phyloP scores from a whole-genome alignment of 2,329 filamentous ascomycete genomes.

The Fusarium sp. region DNA sequence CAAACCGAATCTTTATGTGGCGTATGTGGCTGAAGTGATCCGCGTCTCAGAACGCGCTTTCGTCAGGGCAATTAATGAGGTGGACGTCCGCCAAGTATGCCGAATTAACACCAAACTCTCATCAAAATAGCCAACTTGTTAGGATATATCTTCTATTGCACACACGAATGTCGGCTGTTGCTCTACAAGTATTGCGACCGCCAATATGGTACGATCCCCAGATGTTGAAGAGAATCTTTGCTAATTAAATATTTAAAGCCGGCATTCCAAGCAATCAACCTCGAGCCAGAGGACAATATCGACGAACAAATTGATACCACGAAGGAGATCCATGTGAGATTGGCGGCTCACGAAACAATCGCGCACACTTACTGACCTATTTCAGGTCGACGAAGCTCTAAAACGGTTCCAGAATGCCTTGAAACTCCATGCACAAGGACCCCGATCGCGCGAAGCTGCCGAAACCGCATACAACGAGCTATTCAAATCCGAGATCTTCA shows the following conservation, averaged over 20 bases:
- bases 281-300: slow-evolving; percentile 89
- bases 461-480: slow-evolving; percentile 83
- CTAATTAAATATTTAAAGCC: slow-evolving; percentile 53
- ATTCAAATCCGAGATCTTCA: slow-evolving; percentile 93
- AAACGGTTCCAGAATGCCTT: slow-evolving; percentile 93
- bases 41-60: slow-evolving; percentile 41
- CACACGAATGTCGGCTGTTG: slow-evolving; percentile 35
- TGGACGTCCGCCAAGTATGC: slow-evolving; percentile 27
- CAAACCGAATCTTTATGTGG: slow-evolving; percentile 13
- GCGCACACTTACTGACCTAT: neutral
- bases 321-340: slow-evolving; percentile 81
- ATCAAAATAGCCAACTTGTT: slow-evolving; percentile 2
- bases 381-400: slow-evolving; percentile 88
- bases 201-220: slow-evolving; percentile 33
- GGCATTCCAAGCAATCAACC: slow-evolving; percentile 87
- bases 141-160: neutral
- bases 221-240: neutral
- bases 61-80: slow-evolving; percentile 25
- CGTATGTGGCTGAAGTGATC: slow-evolving; percentile 36
- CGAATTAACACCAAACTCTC: slow-evolving; percentile 20
- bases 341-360: neutral
- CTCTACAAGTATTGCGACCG: slow-evolving; percentile 19
- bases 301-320: slow-evolving; percentile 95
- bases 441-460: slow-evolving; percentile 78
- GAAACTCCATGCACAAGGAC: slow-evolving; percentile 89